Conservation (phyloP, 73 alveolate species). For the Durusdinium trenchii region DNA sequence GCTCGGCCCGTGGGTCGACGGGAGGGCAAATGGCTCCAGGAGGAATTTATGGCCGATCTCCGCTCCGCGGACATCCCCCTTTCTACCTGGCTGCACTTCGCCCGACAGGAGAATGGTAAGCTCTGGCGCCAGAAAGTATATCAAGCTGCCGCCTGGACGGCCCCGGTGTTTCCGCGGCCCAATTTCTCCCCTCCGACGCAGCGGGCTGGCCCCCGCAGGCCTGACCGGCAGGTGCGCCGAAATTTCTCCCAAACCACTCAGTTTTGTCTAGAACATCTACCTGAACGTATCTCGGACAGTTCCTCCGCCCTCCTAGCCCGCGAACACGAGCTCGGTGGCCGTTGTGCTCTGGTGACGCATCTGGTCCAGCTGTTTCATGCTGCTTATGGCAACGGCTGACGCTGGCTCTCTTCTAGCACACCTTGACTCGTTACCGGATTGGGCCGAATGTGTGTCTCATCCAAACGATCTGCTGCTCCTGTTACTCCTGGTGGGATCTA, state of each 20-base stretch:
- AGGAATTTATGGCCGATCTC: neutral
- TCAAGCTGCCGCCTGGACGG: neutral
- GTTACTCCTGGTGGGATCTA: no score
- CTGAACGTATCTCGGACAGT: no score
- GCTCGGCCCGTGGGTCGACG: neutral
- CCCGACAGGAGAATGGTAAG: neutral
- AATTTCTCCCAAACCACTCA: neutral
- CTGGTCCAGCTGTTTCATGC: no score
- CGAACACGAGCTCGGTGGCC: no score
- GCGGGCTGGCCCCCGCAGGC: neutral
- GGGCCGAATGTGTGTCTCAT: no score
- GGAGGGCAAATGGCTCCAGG: neutral
- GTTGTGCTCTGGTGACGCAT: no score
- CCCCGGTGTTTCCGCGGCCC: neutral
- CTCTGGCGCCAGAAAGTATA: neutral
- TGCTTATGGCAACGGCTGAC: no score
- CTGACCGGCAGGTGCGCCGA: no score
- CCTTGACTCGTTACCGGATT: no score
- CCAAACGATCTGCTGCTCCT: no score
- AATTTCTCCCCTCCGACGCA: neutral
- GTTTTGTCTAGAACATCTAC: neutral
- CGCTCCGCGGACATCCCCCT: neutral
- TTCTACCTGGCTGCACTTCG: neutral
- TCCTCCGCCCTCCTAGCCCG: no score
- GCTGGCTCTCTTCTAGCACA: no score